Evolutionary conservation across 73 alveolate species (phyloP).

Genomic region (Paraurostyla sp.): DNA sequence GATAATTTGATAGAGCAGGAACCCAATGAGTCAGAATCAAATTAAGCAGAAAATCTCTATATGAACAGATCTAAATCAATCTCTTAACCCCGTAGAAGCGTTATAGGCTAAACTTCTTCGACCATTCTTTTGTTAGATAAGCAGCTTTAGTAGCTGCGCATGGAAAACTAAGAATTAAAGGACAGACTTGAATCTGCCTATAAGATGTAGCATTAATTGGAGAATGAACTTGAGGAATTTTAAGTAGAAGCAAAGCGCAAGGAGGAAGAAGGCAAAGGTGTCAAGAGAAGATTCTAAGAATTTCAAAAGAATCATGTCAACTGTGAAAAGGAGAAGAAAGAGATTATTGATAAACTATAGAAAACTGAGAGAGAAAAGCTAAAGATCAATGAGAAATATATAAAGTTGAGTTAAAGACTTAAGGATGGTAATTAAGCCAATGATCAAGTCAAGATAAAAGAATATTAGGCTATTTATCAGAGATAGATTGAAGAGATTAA

Average conservation of each 20-base stretch:
- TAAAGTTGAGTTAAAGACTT: constrained; percentile 46
- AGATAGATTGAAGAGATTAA: constrained; percentile 23
- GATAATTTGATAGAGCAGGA: too few relatives aligned
- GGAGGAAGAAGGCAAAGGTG: constrained; percentile 18
- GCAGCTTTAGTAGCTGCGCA: neutral
- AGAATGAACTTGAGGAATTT: constrained; percentile 50
- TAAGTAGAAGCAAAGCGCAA: constrained; percentile 10
- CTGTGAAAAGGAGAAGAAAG: constrained; percentile 50
- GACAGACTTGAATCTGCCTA: neutral
- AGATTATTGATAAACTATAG: neutral
- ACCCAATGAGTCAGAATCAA: too few relatives aligned
- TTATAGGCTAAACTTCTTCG: constrained; percentile 44
- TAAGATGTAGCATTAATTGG: constrained; percentile 31
- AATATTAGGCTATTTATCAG: neutral
- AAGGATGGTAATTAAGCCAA: neutral
- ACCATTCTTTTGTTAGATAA: constrained; percentile 50
- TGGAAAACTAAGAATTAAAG: constrained; percentile 9
- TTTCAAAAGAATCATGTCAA: constrained; percentile 13
- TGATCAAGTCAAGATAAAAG: neutral
- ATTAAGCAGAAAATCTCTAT: neutral
- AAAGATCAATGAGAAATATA: constrained; percentile 53
- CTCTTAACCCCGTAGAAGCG: neutral
- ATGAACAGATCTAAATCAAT: neutral
- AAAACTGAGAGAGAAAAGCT: constrained; percentile 39
- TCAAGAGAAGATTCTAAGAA: constrained; percentile 1